Percentiles rank a stretch among this genome's conserved stretches.
These are phyloP conservation scores for Thielaviopsis ethacetica DNA, from an alignment of 2,329 filamentous ascomycete species.

Conservation along the genomic window DNA sequence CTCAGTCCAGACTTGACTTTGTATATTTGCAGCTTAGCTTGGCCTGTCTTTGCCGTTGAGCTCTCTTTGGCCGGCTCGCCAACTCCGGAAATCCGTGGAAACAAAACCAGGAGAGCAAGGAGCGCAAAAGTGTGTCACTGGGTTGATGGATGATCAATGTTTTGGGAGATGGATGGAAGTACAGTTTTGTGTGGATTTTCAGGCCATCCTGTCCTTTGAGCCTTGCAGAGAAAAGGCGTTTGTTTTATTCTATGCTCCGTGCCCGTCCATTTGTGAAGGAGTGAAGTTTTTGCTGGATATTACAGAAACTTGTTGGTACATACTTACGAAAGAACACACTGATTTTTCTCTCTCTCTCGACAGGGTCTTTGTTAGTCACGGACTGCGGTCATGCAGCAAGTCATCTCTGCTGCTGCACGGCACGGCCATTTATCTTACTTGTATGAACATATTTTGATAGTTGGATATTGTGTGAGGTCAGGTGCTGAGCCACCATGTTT, in stretches of 20 bases:
- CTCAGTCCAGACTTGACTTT: not conserved
- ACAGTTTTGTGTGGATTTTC: not conserved
- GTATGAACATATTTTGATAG: not conserved
- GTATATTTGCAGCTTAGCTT: not conserved
- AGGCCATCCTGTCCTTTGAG: not conserved
- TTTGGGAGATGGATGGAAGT: not conserved
- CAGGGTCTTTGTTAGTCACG: not conserved
- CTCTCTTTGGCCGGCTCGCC: not conserved
- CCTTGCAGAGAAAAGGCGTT: not conserved
- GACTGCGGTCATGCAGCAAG: not conserved
- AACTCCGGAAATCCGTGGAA: not conserved
- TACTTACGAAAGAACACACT: too few relatives aligned
- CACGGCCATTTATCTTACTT: not conserved
- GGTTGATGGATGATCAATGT: not conserved
- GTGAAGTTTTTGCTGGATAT: too few relatives aligned
- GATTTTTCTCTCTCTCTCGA: not conserved
- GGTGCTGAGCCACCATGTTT: not conserved
- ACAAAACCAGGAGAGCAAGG: not conserved
- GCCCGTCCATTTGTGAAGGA: not conserved
- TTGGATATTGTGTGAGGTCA: not conserved
- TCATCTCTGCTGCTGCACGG: not conserved
- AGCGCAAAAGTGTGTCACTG: not conserved
- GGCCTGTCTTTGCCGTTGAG: not conserved
- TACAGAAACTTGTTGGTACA: too few relatives aligned
- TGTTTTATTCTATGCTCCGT: not conserved